Percentiles rank a stretch among this genome's conserved stretches.
Conservation (phyloP, 2,329 filamentous ascomycete genomes). For the Pochonia chlamydosporia region DNA sequence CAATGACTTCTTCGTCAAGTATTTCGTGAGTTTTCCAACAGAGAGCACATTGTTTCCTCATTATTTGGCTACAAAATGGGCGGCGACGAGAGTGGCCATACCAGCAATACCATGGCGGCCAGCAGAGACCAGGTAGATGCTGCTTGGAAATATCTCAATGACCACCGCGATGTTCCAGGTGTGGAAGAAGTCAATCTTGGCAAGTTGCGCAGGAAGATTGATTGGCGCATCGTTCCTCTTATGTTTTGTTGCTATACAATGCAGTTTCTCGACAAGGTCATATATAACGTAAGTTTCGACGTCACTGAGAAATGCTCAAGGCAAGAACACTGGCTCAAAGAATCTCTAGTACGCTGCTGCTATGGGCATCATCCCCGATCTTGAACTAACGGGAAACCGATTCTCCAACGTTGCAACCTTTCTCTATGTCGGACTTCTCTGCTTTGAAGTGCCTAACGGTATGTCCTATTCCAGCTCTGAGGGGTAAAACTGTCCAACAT, state of each 20-base stretch:
- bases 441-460: constrained; percentile 57
- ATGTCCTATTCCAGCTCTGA: too few relatives aligned
- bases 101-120: too few relatives aligned
- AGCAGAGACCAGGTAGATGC: too few relatives aligned
- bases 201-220: constrained; percentile 48
- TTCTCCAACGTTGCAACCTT: constrained; percentile 58
- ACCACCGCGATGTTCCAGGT: constrained; percentile 31
- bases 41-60: too few relatives aligned
- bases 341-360: constrained; percentile 62
- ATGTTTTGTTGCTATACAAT: constrained; percentile 57
- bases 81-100: too few relatives aligned
- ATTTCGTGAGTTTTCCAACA: too few relatives aligned
- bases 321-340: background rate
- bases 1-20: too few relatives aligned
- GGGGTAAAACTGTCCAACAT: too few relatives aligned
- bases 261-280: constrained; percentile 60
- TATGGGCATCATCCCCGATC: constrained; percentile 54
- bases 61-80: too few relatives aligned
- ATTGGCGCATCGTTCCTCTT: constrained; percentile 53
- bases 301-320: too few relatives aligned
- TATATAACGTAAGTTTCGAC: constrained; percentile 47
- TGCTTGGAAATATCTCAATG: constrained; percentile 40
- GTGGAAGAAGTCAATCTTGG: constrained; percentile 34
- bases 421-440: constrained; percentile 56
- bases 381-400: constrained; percentile 50